phyloP scores from a whole-genome alignment of 2,329 filamentous ascomycete genomes.

The Colletotrichum sp. region DNA sequence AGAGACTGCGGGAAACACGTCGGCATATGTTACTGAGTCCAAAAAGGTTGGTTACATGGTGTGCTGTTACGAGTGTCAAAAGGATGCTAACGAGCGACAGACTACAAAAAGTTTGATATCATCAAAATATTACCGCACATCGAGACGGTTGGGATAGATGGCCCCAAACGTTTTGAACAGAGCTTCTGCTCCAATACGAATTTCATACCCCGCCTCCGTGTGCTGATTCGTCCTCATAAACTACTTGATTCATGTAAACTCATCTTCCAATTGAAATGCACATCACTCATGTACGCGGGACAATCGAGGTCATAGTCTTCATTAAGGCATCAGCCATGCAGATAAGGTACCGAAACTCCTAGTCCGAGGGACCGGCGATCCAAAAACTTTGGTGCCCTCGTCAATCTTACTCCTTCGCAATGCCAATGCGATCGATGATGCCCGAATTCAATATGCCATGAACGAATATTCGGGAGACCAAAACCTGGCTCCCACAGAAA shows the following conservation, averaged over 20 bases:
- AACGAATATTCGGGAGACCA: neutral
- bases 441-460: neutral
- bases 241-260: neutral
- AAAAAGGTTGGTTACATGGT: neutral
- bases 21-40: constrained; percentile 8
- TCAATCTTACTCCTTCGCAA: constrained; percentile 5
- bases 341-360: neutral
- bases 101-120: neutral
- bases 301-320: neutral
- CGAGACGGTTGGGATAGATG: neutral
- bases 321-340: constrained; percentile 10
- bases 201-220: neutral
- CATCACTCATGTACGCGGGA: neutral
- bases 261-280: neutral
- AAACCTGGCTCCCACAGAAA: neutral
- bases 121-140: neutral
- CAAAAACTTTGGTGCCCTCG: neutral
- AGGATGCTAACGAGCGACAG: neutral
- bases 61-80: neutral
- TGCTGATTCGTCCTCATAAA: neutral
- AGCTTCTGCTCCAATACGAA: neutral
- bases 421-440: neutral
- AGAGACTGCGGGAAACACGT: neutral
- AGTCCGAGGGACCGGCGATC: neutral
- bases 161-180: neutral